Conservation (phyloP, 805 yeast species). For the Saccharomycopsis vini region DNA sequence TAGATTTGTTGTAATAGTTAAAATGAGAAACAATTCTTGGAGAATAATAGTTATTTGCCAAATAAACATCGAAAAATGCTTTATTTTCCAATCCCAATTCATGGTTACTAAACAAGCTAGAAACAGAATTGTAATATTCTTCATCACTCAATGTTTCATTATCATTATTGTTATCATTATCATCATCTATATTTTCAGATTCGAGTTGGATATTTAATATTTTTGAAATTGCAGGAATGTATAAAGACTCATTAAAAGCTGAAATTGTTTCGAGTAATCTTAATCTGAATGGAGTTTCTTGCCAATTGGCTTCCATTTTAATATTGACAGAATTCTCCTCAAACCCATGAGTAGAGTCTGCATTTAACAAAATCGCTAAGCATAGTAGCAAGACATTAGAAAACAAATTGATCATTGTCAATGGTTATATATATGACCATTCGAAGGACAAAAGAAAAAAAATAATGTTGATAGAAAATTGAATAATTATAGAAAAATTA, state of each 20-base stretch:
- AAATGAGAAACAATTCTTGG: constrained; percentile 63
- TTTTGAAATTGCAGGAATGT: constrained; percentile 27
- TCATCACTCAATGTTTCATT: constrained; percentile 5
- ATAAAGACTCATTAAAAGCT: constrained; percentile 29
- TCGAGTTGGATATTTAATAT: constrained; percentile 21
- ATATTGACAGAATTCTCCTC: constrained; percentile 23
- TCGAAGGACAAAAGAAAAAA: no score
- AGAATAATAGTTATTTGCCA: constrained; percentile 34
- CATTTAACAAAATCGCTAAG: background rate
- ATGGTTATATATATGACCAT: no score
- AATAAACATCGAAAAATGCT: constrained; percentile 15
- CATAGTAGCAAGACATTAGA: no score
- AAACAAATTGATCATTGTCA: no score
- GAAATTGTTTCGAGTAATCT: constrained; percentile 36
- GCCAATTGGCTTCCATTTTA: constrained; percentile 33
- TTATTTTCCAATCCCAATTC: background rate
- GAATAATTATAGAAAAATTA: no score
- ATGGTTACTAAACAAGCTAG: background rate
- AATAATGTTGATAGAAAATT: no score
- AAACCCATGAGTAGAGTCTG: background rate
- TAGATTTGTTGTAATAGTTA: constrained; percentile 35
- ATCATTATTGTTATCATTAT: constrained; percentile 1
- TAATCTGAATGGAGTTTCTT: constrained; percentile 32
- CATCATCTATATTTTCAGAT: constrained; percentile 13
- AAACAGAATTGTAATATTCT: constrained; percentile 8